Conservation (phyloP, 129 eudicot genomes). For the Tagetes patula region DNA sequence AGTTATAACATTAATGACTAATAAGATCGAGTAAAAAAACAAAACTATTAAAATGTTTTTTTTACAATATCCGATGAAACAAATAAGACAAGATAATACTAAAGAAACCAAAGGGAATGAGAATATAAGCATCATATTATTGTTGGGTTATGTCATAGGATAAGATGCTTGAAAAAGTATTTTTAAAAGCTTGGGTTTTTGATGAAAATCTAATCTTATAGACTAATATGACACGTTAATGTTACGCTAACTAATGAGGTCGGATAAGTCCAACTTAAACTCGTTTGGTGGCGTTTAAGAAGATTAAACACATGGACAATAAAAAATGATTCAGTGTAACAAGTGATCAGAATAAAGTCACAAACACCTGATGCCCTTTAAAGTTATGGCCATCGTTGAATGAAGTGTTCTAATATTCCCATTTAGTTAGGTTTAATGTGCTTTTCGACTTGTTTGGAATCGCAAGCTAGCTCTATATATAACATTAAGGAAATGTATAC, state of each 20-base stretch:
- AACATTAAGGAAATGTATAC: neutral
- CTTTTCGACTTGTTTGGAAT: constrained; percentile 30
- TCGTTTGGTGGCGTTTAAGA: too few relatives aligned
- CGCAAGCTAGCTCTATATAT: constrained; percentile 39
- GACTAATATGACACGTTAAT: too few relatives aligned
- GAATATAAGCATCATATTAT: constrained; percentile 24
- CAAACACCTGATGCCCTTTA: constrained; percentile 11
- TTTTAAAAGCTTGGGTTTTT: too few relatives aligned
- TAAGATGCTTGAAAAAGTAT: constrained; percentile 29
- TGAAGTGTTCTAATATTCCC: constrained; percentile 26
- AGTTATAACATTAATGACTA: neutral
- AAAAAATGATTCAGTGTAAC: too few relatives aligned
- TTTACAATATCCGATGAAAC: neutral
- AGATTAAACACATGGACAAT: too few relatives aligned
- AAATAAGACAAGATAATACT: constrained; percentile 16
- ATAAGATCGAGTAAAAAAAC: neutral
- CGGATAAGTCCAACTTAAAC: too few relatives aligned
- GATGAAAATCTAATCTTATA: too few relatives aligned
- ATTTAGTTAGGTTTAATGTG: constrained; percentile 29
- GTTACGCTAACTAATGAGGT: too few relatives aligned
- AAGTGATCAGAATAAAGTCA: constrained; percentile 34
- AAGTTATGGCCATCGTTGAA: constrained; percentile 16
- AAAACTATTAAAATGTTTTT: too few relatives aligned
- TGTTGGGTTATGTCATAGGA: constrained; percentile 14
- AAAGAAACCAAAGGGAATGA: constrained; percentile 25